Evolutionary conservation across 2,329 filamentous ascomycete species (phyloP), one percentile per base, ranked within the genome.

Genomic region (Gremmenia infestans): DNA sequence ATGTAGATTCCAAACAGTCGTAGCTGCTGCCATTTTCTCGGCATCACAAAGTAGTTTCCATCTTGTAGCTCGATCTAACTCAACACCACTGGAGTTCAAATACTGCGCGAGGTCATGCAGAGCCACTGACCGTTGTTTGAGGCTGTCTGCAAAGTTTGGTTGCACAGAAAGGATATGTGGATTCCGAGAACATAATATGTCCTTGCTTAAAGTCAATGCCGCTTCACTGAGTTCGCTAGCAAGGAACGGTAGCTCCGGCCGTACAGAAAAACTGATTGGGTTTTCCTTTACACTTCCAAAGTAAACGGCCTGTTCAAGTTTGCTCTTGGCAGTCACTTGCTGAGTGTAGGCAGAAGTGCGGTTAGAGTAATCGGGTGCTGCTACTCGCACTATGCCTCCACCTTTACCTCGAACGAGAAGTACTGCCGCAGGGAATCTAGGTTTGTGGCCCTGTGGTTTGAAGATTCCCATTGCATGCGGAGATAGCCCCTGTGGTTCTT

Each of bases 241-340:
- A 0, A 83, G 77, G 62, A 94, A 96, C 4, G 80, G 78, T 48
- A 86, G 76, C 53, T 85, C 83, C 40, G 82, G 78, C 60, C 83
- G 82, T 45, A 85, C 81, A 45, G 87, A 82, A 65, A 99, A 91
- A 59, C 91, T 85, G n/a, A 99, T 74, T n/a, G 93, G 88, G 65
- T 91, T 97, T 66, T 89, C 85, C 59, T 86, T 81, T 68, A 89
- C 85, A 48, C 83, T 84, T 2, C 92, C 92, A 69, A 91, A 97
- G 73, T 97, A 97, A 1, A 97, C 88, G 2, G 92, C 92, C 73
- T 99, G 92, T 68, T 97, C 91, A 42, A 99, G 80, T 72, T 94
- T 96, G 72, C 85, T 89, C 72, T 91, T 94, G 6, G 90, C 88
- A 1, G 89, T 92, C 15, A 96, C 82, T 62, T 77, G 73, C 1